Evolutionary conservation across 2,329 filamentous ascomycete genomes (phyloP).

Genomic region (Hypoxylon sp.): DNA sequence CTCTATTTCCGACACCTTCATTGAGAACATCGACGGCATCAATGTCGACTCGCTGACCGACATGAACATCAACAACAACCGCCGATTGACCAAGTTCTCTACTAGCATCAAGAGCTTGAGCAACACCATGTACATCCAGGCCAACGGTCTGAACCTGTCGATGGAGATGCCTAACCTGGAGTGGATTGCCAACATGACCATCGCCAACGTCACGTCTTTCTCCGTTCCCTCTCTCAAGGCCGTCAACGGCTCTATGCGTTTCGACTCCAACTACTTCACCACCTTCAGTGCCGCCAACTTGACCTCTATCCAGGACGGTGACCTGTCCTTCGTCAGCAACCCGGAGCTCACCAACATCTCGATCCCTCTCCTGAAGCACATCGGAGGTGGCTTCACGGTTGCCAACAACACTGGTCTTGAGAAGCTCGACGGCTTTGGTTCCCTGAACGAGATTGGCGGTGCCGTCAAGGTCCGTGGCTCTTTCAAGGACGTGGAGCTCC

Average conservation of each 20-base stretch:
- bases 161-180: conserved; percentile 80
- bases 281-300: conserved; percentile 73
- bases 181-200: conserved; percentile 80
- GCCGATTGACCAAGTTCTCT: conserved; percentile 75
- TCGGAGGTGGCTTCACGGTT: conserved; percentile 83
- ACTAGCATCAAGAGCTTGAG: conserved; percentile 81
- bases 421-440: conserved; percentile 71
- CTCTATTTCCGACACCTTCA: conserved; percentile 84
- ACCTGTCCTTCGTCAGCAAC: conserved; percentile 71
- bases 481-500: conserved; percentile 77
- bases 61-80: conserved; percentile 92
- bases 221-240: conserved; percentile 73
- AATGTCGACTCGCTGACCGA: conserved; percentile 75
- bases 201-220: conserved; percentile 81
- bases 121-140: conserved; percentile 73
- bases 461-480: conserved; percentile 85
- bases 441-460: conserved; percentile 75
- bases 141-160: conserved; percentile 78
- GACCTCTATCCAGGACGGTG: conserved; percentile 67
- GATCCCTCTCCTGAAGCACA: conserved; percentile 70
- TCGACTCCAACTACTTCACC: conserved; percentile 79
- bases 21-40: conserved; percentile 81
- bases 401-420: conserved; percentile 83
- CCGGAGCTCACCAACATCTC: conserved; percentile 74
- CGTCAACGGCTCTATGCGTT: conserved; percentile 81